phyloP scores from a whole-genome alignment of 2,329 filamentous ascomycete species.

The Calonectria henricotiae region DNA sequence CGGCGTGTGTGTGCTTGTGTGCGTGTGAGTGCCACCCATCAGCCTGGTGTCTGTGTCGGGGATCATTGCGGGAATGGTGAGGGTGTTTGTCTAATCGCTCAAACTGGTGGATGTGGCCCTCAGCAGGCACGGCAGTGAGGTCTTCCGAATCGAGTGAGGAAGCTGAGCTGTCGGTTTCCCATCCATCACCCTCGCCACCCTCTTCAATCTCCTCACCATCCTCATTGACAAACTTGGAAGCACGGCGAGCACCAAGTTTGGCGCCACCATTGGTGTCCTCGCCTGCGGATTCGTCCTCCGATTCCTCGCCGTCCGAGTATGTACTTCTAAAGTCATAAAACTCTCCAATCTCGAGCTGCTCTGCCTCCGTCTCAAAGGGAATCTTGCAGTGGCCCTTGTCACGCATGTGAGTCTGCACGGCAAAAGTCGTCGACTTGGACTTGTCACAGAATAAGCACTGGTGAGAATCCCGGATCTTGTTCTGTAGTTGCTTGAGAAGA shows the following conservation, averaged over 20 bases:
- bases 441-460: slow-evolving; percentile 94
- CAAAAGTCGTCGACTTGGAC: slow-evolving; percentile 82
- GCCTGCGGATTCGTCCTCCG: slow-evolving; percentile 68
- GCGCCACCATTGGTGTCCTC: slow-evolving; percentile 71
- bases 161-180: slow-evolving; percentile 95
- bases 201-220: slow-evolving; percentile 69
- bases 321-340: slow-evolving; percentile 98
- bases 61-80: slow-evolving; percentile 82
- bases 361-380: slow-evolving; percentile 88
- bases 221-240: slow-evolving; percentile 67
- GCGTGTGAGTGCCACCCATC: slow-evolving; percentile 89
- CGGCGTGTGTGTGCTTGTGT: slow-evolving; percentile 81
- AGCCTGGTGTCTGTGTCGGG: slow-evolving; percentile 80
- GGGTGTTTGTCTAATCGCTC: slow-evolving; percentile 81
- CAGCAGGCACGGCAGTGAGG: slow-evolving; percentile 84
- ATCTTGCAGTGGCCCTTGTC: slow-evolving; percentile 98
- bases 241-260: slow-evolving; percentile 78
- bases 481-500: slow-evolving; percentile 82
- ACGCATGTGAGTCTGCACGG: slow-evolving; percentile 96
- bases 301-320: slow-evolving; percentile 86
- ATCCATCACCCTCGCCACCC: slow-evolving; percentile 80
- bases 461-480: slow-evolving; percentile 84
- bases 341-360: slow-evolving; percentile 94
- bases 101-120: slow-evolving; percentile 80
- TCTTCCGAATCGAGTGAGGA: slow-evolving; percentile 92